Evolutionary conservation across 148 eudicot species (phyloP).

Genomic region (Diospyros lotus): DNA sequence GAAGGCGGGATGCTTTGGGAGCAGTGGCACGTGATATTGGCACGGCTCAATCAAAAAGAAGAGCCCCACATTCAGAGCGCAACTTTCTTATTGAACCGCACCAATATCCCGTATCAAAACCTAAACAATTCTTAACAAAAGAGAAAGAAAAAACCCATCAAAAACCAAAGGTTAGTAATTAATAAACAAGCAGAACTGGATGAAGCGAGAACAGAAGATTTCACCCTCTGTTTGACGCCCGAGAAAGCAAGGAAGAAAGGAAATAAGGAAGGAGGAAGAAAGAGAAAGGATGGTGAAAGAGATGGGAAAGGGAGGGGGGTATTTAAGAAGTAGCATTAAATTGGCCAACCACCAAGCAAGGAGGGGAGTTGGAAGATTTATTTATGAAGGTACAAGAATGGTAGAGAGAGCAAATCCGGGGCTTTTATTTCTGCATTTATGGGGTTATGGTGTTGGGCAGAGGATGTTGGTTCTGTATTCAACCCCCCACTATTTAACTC

Average conservation of each 20-base stretch:
- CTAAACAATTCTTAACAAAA: background rate
- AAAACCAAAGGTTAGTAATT: background rate
- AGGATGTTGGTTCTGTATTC: conserved; percentile 23
- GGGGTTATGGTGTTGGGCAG: conserved; percentile 22
- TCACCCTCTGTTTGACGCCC: background rate
- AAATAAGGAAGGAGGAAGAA: background rate
- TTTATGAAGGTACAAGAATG: conserved; percentile 18
- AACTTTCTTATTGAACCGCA: conserved; percentile 42
- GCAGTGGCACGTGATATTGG: conserved; percentile 52
- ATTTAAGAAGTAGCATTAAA: conserved; percentile 20
- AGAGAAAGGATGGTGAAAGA: background rate
- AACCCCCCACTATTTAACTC: background rate
- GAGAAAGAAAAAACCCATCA: background rate
- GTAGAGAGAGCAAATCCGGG: conserved; percentile 20
- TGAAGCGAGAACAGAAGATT: background rate
- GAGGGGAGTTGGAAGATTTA: conserved; percentile 27
- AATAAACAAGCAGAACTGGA: background rate
- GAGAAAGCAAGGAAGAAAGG: background rate
- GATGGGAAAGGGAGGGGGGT: background rate
- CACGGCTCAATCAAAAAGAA: conserved; percentile 59
- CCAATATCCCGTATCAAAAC: conserved; percentile 37
- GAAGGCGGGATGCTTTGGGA: conserved; percentile 1
- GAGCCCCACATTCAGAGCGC: conserved; percentile 9
- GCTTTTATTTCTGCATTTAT: conserved; percentile 25
- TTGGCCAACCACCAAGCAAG: conserved; percentile 26